A percentile compares a stretch with the other conserved stretches of the same genome.
Conservation (phyloP, 2,329 filamentous ascomycete genomes). For the Trichoderma sp. region DNA sequence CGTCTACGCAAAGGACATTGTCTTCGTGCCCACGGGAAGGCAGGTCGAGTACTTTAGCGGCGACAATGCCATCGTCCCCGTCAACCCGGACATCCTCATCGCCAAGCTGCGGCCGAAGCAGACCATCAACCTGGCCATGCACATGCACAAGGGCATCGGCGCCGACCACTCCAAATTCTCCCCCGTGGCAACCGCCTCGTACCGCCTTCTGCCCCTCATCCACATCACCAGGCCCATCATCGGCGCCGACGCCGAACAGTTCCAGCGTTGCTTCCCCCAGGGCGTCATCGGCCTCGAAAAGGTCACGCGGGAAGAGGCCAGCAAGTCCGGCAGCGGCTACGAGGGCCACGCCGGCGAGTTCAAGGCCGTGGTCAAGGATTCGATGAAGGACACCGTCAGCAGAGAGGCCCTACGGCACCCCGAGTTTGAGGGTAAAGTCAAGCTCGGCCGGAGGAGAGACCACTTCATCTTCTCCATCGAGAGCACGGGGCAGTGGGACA, state of each 20-base stretch:
- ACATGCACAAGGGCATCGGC: constrained; percentile 93
- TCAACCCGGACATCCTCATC: constrained; percentile 90
- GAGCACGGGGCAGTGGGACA: constrained; percentile 93
- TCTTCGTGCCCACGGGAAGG: constrained; percentile 73
- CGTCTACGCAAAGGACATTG: constrained; percentile 76
- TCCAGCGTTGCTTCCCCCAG: constrained; percentile 81
- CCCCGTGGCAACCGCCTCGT: constrained; percentile 91
- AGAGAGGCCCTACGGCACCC: constrained; percentile 87
- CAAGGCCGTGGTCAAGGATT: constrained; percentile 83
- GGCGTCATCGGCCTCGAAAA: constrained; percentile 83
- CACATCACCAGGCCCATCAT: constrained; percentile 80
- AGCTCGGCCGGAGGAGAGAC: constrained; percentile 83
- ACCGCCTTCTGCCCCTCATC: constrained; percentile 87
- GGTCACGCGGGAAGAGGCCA: constrained; percentile 68
- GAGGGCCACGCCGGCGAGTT: constrained; percentile 74
- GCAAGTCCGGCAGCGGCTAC: constrained; percentile 61
- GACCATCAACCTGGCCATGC: constrained; percentile 80
- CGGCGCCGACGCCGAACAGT: constrained; percentile 84
- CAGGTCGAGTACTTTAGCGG: constrained; percentile 71
- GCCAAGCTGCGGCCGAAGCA: constrained; percentile 93
- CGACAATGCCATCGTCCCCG: constrained; percentile 68
- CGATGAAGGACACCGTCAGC: constrained; percentile 94
- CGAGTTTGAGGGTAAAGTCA: constrained; percentile 95
- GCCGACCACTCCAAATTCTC: constrained; percentile 97
- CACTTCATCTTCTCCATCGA: constrained; percentile 98